These are phyloP conservation scores for Teratosphaeria gauchensis DNA, from an alignment of 2,329 filamentous ascomycete species.

Conservation along the genomic window DNA sequence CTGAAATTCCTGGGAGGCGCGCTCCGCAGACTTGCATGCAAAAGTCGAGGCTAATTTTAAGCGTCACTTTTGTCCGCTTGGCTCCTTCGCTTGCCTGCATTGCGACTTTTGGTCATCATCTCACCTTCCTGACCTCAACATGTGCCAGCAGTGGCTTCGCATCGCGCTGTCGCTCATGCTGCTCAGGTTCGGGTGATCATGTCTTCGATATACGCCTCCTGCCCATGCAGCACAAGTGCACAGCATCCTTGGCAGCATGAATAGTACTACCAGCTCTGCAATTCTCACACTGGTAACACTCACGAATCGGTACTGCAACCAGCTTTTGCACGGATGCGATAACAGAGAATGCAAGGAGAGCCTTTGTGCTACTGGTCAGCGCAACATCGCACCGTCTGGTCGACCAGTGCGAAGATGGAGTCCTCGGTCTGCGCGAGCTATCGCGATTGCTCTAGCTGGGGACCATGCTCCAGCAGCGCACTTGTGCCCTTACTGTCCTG, in stretches of 20 bases:
- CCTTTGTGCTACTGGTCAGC: conserved; percentile 69
- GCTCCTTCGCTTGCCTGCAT: background rate
- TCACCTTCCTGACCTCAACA: background rate
- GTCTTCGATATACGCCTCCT: background rate
- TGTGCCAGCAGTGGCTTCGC: background rate
- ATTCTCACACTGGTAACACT: conserved; percentile 2
- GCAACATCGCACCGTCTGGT: conserved; percentile 47
- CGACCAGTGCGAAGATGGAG: conserved; percentile 66
- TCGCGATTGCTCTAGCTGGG: conserved; percentile 68
- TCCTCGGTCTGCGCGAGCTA: conserved; percentile 64
- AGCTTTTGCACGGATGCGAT: conserved; percentile 69
- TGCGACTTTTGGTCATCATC: background rate
- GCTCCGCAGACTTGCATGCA: background rate
- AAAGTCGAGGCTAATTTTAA: background rate
- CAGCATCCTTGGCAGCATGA: background rate
- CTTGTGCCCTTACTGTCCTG: conserved; percentile 43
- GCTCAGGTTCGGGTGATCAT: background rate
- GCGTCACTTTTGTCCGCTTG: background rate
- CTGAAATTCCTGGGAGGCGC: background rate
- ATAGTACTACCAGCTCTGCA: background rate
- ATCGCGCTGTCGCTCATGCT: background rate
- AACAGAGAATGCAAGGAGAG: conserved; percentile 56
- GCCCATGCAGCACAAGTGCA: background rate
- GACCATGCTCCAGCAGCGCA: conserved; percentile 62
- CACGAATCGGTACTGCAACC: conserved; percentile 41